These are phyloP conservation scores for Yamadazyma philogaea DNA, from an alignment of 805 yeast genomes.

Conservation along the genomic window DNA sequence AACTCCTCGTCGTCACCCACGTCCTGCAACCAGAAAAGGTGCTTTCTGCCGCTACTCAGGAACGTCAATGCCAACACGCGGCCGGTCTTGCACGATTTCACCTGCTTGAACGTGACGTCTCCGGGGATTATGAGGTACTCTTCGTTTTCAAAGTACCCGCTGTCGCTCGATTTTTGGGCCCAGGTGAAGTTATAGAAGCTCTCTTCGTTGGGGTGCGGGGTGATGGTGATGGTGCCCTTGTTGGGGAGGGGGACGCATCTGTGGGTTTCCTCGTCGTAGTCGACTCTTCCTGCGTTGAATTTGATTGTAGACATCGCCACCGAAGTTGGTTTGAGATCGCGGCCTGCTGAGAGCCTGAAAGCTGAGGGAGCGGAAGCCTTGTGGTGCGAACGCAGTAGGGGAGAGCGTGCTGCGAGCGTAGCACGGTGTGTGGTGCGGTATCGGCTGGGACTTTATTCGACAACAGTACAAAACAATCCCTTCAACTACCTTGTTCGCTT, in stretches of 20 bases:
- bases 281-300: slow-evolving; percentile 79
- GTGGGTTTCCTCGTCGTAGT: slow-evolving; percentile 57
- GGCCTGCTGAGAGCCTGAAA: no score
- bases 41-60: slow-evolving; percentile 57
- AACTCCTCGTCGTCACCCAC: slow-evolving; percentile 61
- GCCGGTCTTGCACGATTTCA: slow-evolving; percentile 69
- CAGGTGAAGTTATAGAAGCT: slow-evolving; percentile 68
- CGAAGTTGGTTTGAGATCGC: no score
- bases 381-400: no score
- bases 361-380: no score
- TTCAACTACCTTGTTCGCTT: no score
- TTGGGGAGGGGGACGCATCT: slow-evolving; percentile 67
- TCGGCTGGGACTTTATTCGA: no score
- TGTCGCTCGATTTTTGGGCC: slow-evolving; percentile 57
- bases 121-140: slow-evolving; percentile 79
- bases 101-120: slow-evolving; percentile 74
- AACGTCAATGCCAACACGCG: slow-evolving; percentile 70
- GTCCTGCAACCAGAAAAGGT: slow-evolving; percentile 75
- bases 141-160: slow-evolving; percentile 47
- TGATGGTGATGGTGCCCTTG: slow-evolving; percentile 63
- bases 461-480: no score
- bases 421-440: no score
- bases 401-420: no score
- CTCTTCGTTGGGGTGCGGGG: slow-evolving; percentile 66
- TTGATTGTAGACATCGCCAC: slow-evolving; percentile 28